phyloP scores from a whole-genome alignment of 306 rosid genomes.

The Cotoneaster glaucophyllus region DNA sequence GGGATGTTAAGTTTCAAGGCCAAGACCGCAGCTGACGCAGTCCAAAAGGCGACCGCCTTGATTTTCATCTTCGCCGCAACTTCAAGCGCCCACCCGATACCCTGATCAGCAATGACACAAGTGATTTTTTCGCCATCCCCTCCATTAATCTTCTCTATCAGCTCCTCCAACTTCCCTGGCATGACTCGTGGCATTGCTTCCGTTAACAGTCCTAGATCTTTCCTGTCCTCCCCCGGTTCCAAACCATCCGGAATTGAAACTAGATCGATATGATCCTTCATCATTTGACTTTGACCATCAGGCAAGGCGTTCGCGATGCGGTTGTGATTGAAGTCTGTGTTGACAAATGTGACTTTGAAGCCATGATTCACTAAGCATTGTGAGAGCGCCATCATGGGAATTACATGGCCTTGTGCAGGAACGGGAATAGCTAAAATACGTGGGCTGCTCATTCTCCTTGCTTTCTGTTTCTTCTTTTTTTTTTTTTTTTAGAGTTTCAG shows the following conservation, averaged over 20 bases:
- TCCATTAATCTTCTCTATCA: slow-evolving; percentile 30
- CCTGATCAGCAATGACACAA: slow-evolving; percentile 33
- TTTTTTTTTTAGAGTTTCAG: background rate
- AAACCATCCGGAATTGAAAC: slow-evolving; percentile 54
- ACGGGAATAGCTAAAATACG: slow-evolving; percentile 20
- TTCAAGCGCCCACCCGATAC: slow-evolving; percentile 39
- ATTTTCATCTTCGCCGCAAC: slow-evolving; percentile 44
- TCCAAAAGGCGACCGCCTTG: slow-evolving; percentile 27
- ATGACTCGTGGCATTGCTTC: slow-evolving; percentile 19
- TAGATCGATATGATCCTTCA: slow-evolving; percentile 12
- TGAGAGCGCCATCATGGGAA: slow-evolving; percentile 32
- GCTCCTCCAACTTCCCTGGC: slow-evolving; percentile 42
- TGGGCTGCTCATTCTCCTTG: background rate
- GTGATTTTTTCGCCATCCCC: slow-evolving; percentile 18
- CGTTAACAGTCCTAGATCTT: background rate
- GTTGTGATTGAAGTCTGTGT: slow-evolving; percentile 31
- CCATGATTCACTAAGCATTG: slow-evolving; percentile 21
- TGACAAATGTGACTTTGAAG: slow-evolving; percentile 43
- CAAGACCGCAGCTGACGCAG: slow-evolving; percentile 41
- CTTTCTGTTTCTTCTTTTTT: background rate
- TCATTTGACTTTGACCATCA: background rate
- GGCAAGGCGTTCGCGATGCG: slow-evolving; percentile 1
- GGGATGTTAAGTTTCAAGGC: slow-evolving; percentile 15
- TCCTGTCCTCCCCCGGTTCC: slow-evolving; percentile 37
- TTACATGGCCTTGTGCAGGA: slow-evolving; percentile 45